Evolutionary conservation across 139 green algal genomes (phyloP), one percentile per base, ranked within the genome.

Genomic region (Auxenochlorella pyrenoidosa): DNA sequence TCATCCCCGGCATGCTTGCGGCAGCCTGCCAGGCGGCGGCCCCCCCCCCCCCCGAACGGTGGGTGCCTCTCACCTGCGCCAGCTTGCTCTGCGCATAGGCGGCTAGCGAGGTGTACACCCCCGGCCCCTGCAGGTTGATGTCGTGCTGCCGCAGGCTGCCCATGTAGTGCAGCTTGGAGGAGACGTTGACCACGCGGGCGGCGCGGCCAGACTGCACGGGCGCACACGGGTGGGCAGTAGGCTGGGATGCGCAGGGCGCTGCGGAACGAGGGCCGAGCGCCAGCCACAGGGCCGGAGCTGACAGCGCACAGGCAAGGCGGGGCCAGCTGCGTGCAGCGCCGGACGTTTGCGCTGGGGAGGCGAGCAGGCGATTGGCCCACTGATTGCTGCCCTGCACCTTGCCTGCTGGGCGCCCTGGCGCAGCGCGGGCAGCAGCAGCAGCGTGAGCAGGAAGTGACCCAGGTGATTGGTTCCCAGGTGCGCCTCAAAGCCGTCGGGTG

Each of bases 401-500:
- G 80, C 90, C 88, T 87, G 73, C 5, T 68, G 58, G 0, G 90
- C 91, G 19, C 77, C 90, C 0, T 70, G 60, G 4, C 79, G 81
- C 68, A 98, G 84, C 22, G 84, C 78, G 5, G 95, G 95, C 77
- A 98, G 86, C 68, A 98, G 90, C 63, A 93, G 87, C 44, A 97
- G 82, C 0, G 94, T 96, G 32, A 98, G 91, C 65, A 97, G 90
- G 88, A 96, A 97, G 83, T 96, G 95, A 24, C 91, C 93, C 41
- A 98, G 84, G 90, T 97, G 91, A 93, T 98, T 98, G 77, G 91
- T 95, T 22, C 90, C 94, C 90, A 97, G 94, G 90, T 98, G 96
- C 32, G 89, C 63, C 84, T 98, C 96, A 75, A 96, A 93, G 15
- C 95, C 96, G 79, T 97, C 94, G 2, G 32, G 18, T 2, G 93